Evolutionary conservation across 2,329 filamentous ascomycete genomes (phyloP).

Genomic region (Penicillium rolfsii): DNA sequence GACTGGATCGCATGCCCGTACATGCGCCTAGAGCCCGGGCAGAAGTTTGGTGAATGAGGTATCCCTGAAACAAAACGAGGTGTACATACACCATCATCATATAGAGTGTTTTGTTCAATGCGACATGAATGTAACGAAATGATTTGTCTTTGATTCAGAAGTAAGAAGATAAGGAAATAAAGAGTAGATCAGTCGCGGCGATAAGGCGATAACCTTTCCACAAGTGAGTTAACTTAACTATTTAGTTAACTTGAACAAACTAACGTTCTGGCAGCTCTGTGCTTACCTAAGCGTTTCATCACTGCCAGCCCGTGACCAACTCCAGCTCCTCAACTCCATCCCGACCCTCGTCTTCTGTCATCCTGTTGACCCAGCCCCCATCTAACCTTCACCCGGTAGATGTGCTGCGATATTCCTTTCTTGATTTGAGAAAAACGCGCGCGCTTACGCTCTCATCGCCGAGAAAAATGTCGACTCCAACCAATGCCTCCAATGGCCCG

Average conservation of each 20-base stretch:
- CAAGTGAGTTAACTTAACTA: background rate
- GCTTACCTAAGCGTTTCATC: slow-evolving; percentile 42
- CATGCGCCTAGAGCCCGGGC: slow-evolving; percentile 63
- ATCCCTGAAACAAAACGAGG: background rate
- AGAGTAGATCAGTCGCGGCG: background rate
- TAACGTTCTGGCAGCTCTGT: slow-evolving; percentile 13
- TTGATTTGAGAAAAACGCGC: background rate
- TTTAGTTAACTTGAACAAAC: too few relatives aligned
- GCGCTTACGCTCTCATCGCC: background rate
- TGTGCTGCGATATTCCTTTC: slow-evolving; percentile 2
- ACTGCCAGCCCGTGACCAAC: slow-evolving; percentile 41
- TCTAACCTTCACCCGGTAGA: slow-evolving; percentile 6
- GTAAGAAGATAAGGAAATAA: background rate
- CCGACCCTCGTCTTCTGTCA: slow-evolving; percentile 18
- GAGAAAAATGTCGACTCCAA: slow-evolving; percentile 41
- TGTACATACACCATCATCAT: background rate
- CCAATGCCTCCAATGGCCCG: slow-evolving; percentile 51
- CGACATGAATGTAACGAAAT: background rate
- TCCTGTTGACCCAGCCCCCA: slow-evolving; percentile 7
- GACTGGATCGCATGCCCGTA: slow-evolving; percentile 83
- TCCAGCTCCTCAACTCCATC: slow-evolving; percentile 33
- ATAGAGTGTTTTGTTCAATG: background rate
- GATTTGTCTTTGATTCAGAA: background rate
- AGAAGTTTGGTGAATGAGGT: slow-evolving; percentile 63
- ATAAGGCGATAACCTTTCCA: background rate